Base-by-base conservation (phyloP, 345 rosid genomes). In the Hibiscus syriacus region DNA sequence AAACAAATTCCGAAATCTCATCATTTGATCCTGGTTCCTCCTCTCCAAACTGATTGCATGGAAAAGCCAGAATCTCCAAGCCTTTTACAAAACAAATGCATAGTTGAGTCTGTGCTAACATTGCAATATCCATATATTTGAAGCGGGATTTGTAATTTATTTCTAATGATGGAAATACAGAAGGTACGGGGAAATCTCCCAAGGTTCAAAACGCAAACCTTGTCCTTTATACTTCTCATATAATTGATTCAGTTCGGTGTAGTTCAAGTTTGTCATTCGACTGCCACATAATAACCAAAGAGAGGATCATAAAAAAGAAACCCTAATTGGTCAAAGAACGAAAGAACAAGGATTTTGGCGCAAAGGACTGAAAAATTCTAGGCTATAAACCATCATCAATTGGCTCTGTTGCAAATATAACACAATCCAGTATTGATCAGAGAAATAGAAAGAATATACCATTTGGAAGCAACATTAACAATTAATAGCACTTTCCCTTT, bases 241-340 rank as follows among this genome's bases (percentile, higher is more conserved):
- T 50, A 94, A 67, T 60, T 80, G 83, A 70, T 86, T 88, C 80
- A 94, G 68, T 68, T 94, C 98, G 0, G 80, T 70, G 77, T 94
- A 94, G 81, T 91, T 91, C 2, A 97, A 85, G 74, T 86, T 85
- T 67, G 98, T 89, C 90, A 91, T 72, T 70, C 96, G 95, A 78
- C 99, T 89, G 85, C 70, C 72, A 59, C 54, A 78, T 73, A 50
- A 16, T 59, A 55, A 41, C 32, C 65, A 50, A 43, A 29, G 25
- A 65, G 54, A n/a, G n/a, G 52, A 30, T 30, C 23, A 68, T 41
- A 66, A 13, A 14, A 5, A 1, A 61, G 2, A 17, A 2, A 17
- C 25, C 56, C 39, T 19, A 27, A 55, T 2, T 27, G 29, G 4
- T 19, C 11, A 10, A 39, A 48, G 20, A 46, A 50, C 17, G 12